Evolutionary conservation across 331 rosid species (phyloP).

Genomic region (Malus hybrid): DNA sequence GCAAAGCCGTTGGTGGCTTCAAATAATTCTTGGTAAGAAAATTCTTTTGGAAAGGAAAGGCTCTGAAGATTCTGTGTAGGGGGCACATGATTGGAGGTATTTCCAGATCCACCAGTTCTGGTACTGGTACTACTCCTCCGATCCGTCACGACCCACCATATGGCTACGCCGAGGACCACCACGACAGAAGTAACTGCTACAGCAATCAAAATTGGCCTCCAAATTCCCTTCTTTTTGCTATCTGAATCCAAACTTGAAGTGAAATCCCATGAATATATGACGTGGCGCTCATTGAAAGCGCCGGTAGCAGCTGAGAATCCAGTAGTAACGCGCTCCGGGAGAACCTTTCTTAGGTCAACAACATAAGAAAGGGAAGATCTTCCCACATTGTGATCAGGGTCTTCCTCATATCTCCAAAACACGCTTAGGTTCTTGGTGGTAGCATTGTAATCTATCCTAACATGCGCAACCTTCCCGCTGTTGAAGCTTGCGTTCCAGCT

Average conservation of each 20-base stretch:
- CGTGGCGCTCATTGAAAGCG: neutral
- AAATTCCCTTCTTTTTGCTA: neutral
- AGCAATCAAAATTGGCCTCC: neutral
- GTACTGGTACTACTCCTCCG: too few species aligned
- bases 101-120: too few species aligned
- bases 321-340: constrained; percentile 21
- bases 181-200: neutral
- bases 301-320: constrained; percentile 39
- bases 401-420: neutral
- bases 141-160: too few species aligned
- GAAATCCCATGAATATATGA: constrained; percentile 35
- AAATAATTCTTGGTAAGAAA: neutral
- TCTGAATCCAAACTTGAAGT: constrained; percentile 16
- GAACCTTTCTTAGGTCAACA: constrained; percentile 22
- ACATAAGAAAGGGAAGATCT: neutral
- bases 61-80: neutral
- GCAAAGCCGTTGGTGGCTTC: neutral
- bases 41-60: neutral
- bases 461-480: neutral
- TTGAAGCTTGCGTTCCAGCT: constrained; percentile 4
- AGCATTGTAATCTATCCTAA: constrained; percentile 13
- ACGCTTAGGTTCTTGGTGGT: constrained; percentile 14
- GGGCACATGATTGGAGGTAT: too few species aligned
- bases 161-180: neutral
- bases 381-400: neutral